phyloP scores from a whole-genome alignment of 2,329 filamentous ascomycete genomes.

The Coleophoma crateriformis region DNA sequence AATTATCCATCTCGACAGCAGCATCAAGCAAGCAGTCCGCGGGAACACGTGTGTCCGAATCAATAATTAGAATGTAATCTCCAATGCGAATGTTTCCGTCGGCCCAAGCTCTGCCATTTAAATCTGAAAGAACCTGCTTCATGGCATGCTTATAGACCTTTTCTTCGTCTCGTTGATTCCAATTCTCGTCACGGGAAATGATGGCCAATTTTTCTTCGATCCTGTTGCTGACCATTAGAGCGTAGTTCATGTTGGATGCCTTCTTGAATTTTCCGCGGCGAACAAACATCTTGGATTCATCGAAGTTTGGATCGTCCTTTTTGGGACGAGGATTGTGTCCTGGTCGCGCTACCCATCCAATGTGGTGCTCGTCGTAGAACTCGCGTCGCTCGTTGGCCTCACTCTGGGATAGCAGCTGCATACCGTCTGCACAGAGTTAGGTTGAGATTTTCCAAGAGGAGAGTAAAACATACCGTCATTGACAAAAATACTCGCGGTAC shows the following conservation, averaged over 20 bases:
- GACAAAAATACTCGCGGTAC: slow-evolving; percentile 60
- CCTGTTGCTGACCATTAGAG: slow-evolving; percentile 16
- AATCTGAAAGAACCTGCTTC: slow-evolving; percentile 42
- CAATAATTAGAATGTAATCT: slow-evolving; percentile 61
- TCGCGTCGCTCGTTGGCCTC: slow-evolving; percentile 43
- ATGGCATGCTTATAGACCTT: slow-evolving; percentile 40
- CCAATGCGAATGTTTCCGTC: slow-evolving; percentile 56
- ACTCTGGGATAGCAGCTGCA: slow-evolving; percentile 49
- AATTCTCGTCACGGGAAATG: slow-evolving; percentile 6
- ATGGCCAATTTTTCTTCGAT: slow-evolving; percentile 39
- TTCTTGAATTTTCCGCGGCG: slow-evolving; percentile 64
- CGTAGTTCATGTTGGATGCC: slow-evolving; percentile 69
- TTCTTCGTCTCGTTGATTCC: slow-evolving; percentile 33
- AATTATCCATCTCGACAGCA: slow-evolving; percentile 77
- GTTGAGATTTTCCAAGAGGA: background rate
- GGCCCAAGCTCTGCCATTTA: slow-evolving; percentile 48
- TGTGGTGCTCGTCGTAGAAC: slow-evolving; percentile 51
- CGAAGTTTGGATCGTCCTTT: background rate
- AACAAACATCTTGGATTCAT: slow-evolving; percentile 35
- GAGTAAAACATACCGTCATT: slow-evolving; percentile 57
- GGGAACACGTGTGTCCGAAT: slow-evolving; percentile 67
- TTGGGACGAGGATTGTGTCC: slow-evolving; percentile 29
- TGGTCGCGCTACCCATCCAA: slow-evolving; percentile 49
- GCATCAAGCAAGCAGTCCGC: slow-evolving; percentile 73
- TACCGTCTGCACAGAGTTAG: background rate